Evolutionary conservation across 805 yeast species (phyloP).

Genomic region (Spencermartinsiella europaea): DNA sequence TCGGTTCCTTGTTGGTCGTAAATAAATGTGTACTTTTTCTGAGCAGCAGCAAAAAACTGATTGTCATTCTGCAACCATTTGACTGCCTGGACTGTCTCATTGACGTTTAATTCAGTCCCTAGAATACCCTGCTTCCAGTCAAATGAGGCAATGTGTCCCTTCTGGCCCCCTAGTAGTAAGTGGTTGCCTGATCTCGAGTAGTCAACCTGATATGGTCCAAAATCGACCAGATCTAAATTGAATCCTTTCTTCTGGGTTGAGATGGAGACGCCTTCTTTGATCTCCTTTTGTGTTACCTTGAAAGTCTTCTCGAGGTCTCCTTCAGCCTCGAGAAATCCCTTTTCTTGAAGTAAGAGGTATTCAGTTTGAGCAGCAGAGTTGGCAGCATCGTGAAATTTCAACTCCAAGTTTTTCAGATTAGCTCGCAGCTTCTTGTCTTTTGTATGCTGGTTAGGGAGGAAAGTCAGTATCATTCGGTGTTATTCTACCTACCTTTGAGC

Average conservation of each 20-base stretch:
- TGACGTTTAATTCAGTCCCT: slow-evolving; percentile 74
- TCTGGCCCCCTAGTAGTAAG: slow-evolving; percentile 75
- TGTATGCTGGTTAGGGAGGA: slow-evolving; percentile 19
- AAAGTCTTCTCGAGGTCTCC: slow-evolving; percentile 87
- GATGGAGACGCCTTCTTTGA: slow-evolving; percentile 67
- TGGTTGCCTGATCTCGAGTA: slow-evolving; percentile 86
- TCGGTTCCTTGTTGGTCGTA: slow-evolving; percentile 91
- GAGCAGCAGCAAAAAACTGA: slow-evolving; percentile 94
- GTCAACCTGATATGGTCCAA: slow-evolving; percentile 82
- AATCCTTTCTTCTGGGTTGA: slow-evolving; percentile 69
- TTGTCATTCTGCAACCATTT: slow-evolving; percentile 80
- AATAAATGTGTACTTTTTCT: slow-evolving; percentile 86
- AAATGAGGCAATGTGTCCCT: slow-evolving; percentile 93
- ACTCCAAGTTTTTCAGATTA: slow-evolving; percentile 61
- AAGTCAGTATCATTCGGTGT: background rate
- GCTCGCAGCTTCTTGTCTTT: slow-evolving; percentile 61
- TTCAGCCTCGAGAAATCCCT: slow-evolving; percentile 87
- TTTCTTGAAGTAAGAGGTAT: slow-evolving; percentile 73
- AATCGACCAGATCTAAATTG: slow-evolving; percentile 64
- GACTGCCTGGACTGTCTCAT: slow-evolving; percentile 88
- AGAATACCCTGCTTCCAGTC: slow-evolving; percentile 90
- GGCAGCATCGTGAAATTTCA: slow-evolving; percentile 72
- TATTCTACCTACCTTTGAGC: background rate
- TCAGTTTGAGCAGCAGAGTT: slow-evolving; percentile 83
- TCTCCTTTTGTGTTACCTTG: slow-evolving; percentile 77